Base-by-base conservation (phyloP, 2,329 filamentous ascomycete species). In the Aureobasidium sp. region DNA sequence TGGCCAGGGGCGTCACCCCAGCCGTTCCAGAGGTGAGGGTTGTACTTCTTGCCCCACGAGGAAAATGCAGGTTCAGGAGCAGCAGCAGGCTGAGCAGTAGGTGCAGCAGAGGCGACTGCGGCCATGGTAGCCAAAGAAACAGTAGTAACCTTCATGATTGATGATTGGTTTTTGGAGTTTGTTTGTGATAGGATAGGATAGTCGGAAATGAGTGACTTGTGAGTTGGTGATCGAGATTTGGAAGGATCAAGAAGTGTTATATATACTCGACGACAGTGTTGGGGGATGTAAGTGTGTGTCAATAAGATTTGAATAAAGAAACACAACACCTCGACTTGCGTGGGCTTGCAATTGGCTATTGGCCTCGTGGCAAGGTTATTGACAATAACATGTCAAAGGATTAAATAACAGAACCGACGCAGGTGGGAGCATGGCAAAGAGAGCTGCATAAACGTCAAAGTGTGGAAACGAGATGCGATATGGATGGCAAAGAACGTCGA, bases 81-180 rank as follows among this genome's bases (percentile, higher is more conserved):
- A 55, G 64, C 66, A 39, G 67, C 64, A 44, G 68, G 61, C 42
- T 64, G 45, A 57, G 67, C 64, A 49, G 64, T 64, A 34, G 69
- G 67, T 54, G 68, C 67, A 45, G 69, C 66, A 57, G 63, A 65
- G 48, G 58, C 53, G 5, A 54, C 44, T 16, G 59, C 49, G 63
- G 51, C 55, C 47, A 62, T 42, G 9, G 61, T 48, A 47, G 54
- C 61, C 39, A 61, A 27, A 54, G 61, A 47, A 32, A 59, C 41
- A 32, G 63, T 29, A 48, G 53, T 61, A 54, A 63, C 61, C 41
- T 72, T 74, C 37, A 71, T 79, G 27, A 72, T 75, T n/a, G 76
- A 78, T n/a, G 76, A 78, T 55, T 37, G 34, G 77, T 55, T 44
- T 76, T 57, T 78, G 77, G 65, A 78, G 77, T 39, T 14, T 30